These are phyloP conservation scores for Verticillium isaacii DNA, from an alignment of 2,329 filamentous ascomycete species.

Conservation along the genomic window DNA sequence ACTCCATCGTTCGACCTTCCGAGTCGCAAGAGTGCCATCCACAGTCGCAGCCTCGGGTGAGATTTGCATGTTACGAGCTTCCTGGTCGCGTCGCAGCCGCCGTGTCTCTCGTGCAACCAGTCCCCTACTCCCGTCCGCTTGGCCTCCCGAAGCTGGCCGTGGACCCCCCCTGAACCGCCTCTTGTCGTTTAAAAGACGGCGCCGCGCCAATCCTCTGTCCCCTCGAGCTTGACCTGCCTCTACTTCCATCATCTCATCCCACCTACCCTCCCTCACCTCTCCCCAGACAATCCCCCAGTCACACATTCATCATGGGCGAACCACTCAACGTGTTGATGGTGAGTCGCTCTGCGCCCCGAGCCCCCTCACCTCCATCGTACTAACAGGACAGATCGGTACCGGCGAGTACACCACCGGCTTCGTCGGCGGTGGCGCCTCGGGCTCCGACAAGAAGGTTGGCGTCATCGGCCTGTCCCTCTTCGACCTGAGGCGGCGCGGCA, in stretches of 20 bases:
- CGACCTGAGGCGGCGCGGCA: constrained; percentile 81
- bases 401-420: constrained; percentile 97
- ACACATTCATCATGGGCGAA: constrained; percentile 20
- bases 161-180: background rate
- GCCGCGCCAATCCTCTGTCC: background rate
- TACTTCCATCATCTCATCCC: background rate
- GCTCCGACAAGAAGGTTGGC: constrained; percentile 92
- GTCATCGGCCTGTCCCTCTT: constrained; percentile 89
- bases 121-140: background rate
- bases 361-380: background rate
- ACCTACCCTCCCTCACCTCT: background rate
- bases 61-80: background rate
- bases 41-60: background rate
- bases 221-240: background rate
- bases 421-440: constrained; percentile 76
- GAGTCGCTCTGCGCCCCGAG: constrained; percentile 15
- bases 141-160: background rate
- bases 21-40: background rate
- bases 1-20: background rate
- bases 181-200: background rate
- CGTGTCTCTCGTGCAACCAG: background rate
- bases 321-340: constrained; percentile 68
- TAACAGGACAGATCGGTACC: constrained; percentile 63
- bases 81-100: background rate
- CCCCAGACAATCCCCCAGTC: background rate